Evolutionary conservation across 179 eudicot species (phyloP), one percentile per base, ranked within the genome.

Genomic region (Spinacia oleracea): DNA sequence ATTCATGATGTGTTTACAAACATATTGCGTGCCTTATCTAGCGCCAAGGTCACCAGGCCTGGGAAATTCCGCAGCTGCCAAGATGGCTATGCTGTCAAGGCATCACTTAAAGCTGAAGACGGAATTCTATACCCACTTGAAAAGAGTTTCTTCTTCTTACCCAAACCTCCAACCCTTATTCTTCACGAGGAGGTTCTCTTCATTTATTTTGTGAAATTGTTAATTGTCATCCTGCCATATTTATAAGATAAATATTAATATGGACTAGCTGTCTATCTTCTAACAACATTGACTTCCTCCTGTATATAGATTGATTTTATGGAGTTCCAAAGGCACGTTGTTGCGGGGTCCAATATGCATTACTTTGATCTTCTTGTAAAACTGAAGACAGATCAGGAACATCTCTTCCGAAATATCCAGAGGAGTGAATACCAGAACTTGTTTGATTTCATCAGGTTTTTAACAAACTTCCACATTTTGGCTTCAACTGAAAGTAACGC

Each of bases 31-130:
- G 98, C 98, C 42, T 84, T 96, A 82, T 92, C 99, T 86, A 89
- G 93, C 66, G 90, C 97, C 76, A 96, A 96, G 88, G 87, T 96
- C 67, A 96, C 99, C 8, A 91, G 96, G 84, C 98, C 99, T 48
- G 99, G 99, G 42, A 91, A 89, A 82, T 96, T 96, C 88, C 96
- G 98, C 60, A 96, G 99, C 80, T 85, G 88, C 87, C 98, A 90
- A 83, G 90, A 93, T 71, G 99, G 98, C 62, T 91, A 92, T 85
- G 97, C 98, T 78, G 99, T 96, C 64, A 96, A 96, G 83, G 90
- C 98, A 23, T 96, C 99, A 38, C 74, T 96, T 84, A 96, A 96
- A 84, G 99, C 99, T 76, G 99, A 96, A 90, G 99, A 96, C 77
- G 99, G 99, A 55, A 84, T 94, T 70, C 85, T 96, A 18, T 96